These are phyloP conservation scores for Mycena olivaceomarginata DNA, from an alignment of 768 basidiomycete species.

Conservation along the genomic window DNA sequence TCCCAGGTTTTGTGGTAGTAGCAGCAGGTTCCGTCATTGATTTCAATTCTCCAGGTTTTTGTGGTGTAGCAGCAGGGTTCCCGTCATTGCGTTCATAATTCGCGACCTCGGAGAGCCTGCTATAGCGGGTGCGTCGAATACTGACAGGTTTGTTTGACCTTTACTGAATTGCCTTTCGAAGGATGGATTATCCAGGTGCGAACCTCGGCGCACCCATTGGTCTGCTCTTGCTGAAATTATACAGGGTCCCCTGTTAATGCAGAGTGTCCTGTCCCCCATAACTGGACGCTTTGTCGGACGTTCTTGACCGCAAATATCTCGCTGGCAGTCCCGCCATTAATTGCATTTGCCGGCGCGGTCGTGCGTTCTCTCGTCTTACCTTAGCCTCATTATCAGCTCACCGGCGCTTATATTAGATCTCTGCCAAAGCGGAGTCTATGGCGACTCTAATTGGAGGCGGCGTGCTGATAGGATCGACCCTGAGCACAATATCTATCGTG, in stretches of 20 bases:
- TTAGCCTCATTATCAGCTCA: background rate
- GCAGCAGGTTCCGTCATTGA: slow-evolving; percentile 44
- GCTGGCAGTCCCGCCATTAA: slow-evolving; percentile 42
- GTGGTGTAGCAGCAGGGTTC: slow-evolving; percentile 42
- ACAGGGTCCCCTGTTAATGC: slow-evolving; percentile 45
- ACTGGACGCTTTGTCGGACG: slow-evolving; percentile 45
- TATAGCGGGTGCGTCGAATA: slow-evolving; percentile 36
- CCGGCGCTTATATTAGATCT: slow-evolving; percentile 26
- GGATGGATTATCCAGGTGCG: slow-evolving; percentile 45
- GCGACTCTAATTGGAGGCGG: slow-evolving; percentile 44
- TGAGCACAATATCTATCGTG: slow-evolving; percentile 46
- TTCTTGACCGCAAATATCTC: slow-evolving; percentile 46
- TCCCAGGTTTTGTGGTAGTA: slow-evolving; percentile 34
- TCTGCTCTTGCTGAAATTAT: background rate
- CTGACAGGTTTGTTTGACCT: background rate
- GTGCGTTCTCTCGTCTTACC: slow-evolving; percentile 16
- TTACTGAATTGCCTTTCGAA: background rate
- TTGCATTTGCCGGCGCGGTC: slow-evolving; percentile 45
- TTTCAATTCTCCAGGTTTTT: too few species aligned
- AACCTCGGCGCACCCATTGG: background rate
- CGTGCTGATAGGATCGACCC: slow-evolving; percentile 41
- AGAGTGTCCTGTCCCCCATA: slow-evolving; percentile 42
- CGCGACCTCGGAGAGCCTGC: slow-evolving; percentile 43
- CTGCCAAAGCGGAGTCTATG: slow-evolving; percentile 45
- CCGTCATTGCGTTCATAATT: slow-evolving; percentile 45